Evolutionary conservation across 2,329 filamentous ascomycete species (phyloP), one percentile per base, ranked within the genome.

Genomic region (Alternaria ventricosa): DNA sequence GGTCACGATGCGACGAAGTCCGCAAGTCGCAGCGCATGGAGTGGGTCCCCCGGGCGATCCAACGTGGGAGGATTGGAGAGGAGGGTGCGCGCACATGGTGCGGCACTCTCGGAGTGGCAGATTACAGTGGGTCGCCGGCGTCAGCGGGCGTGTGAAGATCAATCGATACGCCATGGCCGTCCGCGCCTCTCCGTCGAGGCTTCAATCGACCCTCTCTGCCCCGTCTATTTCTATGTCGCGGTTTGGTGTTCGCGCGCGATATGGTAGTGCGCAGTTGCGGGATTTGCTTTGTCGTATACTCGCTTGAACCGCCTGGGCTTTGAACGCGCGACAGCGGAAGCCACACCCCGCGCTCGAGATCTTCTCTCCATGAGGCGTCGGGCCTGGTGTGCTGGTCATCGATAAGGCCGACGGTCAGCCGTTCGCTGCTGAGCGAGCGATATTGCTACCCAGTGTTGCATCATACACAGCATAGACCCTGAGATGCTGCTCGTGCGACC

Each of bases 401-500:
- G 57, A 68, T 64, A 71, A 67, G 60, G 66, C 57, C 25, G 28
- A 53, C 57, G 57, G 46, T 55, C 55, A 45, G 41, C 56, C 30
- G 20, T n/a, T 46, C 47, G 57, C 49, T 45, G 25, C 60, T 55
- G 41, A 28, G 47, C 51, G 50, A 44, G 25, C 33, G 6, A 20
- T 28, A 46, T 43, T 20, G n/a, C 43, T 47, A 47, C 49, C 46
- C 15, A 41, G 15, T 36, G 15, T 6, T n/a, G 15, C 15, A 20
- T 55, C 15, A n/a, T 64, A 63, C 47, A 54, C 15, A 23, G 12
- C 23, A 45, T 45, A n/a, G 22, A 28, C 23, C 23, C 20, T 18
- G 51, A 45, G 23, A 75, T 76, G 72, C 50, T 65, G 67, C 65
- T 62, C 33, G 53, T 50, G 44, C 57, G 49, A 28, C 28, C 69